These are phyloP conservation scores for Aquilaria malaccensis DNA, from an alignment of 345 rosid species.

Conservation along the genomic window DNA sequence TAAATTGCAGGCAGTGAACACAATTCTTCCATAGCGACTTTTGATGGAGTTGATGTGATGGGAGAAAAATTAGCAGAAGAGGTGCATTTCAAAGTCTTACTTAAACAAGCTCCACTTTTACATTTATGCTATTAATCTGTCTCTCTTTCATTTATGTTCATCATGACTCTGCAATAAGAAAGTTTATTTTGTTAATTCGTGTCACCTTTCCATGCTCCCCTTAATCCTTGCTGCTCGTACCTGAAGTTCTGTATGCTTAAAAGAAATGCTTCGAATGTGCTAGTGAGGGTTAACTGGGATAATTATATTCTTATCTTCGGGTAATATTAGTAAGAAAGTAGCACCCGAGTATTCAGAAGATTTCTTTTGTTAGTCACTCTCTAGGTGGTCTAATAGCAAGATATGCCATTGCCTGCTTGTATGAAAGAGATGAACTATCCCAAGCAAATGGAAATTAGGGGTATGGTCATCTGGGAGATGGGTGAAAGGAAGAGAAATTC, in stretches of 20 bases:
- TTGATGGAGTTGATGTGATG: constrained; percentile 89
- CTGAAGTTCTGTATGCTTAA: neutral
- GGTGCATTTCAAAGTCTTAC: constrained; percentile 25
- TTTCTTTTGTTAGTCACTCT: constrained; percentile 81
- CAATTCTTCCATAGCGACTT: constrained; percentile 50
- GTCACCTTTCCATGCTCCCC: neutral
- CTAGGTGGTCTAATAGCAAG: constrained; percentile 84
- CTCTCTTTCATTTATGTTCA: too few relatives aligned
- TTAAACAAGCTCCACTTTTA: neutral
- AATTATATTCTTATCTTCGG: constrained; percentile 34
- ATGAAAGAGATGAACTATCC: constrained; percentile 30
- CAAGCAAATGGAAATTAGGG: constrained; percentile 27
- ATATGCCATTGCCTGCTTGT: constrained; percentile 82
- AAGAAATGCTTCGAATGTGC: too few relatives aligned
- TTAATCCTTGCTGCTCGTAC: too few relatives aligned
- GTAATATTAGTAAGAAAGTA: constrained; percentile 44
- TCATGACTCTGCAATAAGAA: too few relatives aligned
- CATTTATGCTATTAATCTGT: too few relatives aligned
- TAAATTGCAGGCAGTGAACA: constrained; percentile 59
- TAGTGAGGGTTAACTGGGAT: neutral
- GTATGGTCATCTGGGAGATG: constrained; percentile 24
- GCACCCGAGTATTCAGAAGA: constrained; percentile 52
- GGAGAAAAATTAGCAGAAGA: constrained; percentile 85
- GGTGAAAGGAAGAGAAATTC: constrained; percentile 20
- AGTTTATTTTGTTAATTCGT: too few relatives aligned